A percentile compares a stretch with the other conserved stretches of the same genome.
phyloP scores from a whole-genome alignment of 371 early-diverging fungal genomes.

The Mortierella sp. region DNA sequence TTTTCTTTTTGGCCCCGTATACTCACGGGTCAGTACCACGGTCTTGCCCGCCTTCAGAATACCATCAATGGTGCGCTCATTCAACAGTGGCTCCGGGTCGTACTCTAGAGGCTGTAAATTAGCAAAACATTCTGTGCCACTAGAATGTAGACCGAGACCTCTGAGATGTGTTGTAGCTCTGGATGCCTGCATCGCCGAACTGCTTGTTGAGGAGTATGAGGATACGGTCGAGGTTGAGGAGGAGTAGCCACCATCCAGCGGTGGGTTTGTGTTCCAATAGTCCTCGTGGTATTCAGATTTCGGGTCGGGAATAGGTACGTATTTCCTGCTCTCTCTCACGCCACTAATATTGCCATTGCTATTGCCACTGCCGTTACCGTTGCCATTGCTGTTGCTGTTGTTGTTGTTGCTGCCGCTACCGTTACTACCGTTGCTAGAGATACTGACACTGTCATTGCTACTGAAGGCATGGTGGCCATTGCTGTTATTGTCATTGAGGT shows the following conservation, averaged over 20 bases:
- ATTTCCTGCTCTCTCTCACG: neutral
- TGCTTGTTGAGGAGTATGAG: conserved; percentile 22
- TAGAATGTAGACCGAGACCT: conserved; percentile 26
- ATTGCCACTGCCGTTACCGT: conserved; percentile 3
- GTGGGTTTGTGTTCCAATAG: conserved; percentile 40
- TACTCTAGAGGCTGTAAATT: conserved; percentile 68
- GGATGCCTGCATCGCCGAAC: conserved; percentile 28
- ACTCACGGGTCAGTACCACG: conserved; percentile 70
- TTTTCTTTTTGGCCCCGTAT: conserved; percentile 49
- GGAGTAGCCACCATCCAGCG: conserved; percentile 52
- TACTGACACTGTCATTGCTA: neutral
- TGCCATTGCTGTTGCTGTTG: conserved; percentile 10
- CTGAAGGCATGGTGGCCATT: conserved; percentile 7
- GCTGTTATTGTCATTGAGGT: conserved; percentile 3
- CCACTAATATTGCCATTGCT: conserved; percentile 2
- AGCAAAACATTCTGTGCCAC: conserved; percentile 62
- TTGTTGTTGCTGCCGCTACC: too few relatives aligned
- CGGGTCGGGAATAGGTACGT: conserved; percentile 18
- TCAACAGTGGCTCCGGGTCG: conserved; percentile 67
- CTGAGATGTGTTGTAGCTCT: conserved; percentile 15
- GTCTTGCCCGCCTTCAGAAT: conserved; percentile 65
- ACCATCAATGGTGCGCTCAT: conserved; percentile 64
- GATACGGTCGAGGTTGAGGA: conserved; percentile 48
- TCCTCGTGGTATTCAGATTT: conserved; percentile 35
- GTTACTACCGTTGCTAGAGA: conserved; percentile 4